Evolutionary conservation across 257 asterid genomes (phyloP), one percentile per base, ranked within the genome.

Genomic region (Catharanthus roseus): DNA sequence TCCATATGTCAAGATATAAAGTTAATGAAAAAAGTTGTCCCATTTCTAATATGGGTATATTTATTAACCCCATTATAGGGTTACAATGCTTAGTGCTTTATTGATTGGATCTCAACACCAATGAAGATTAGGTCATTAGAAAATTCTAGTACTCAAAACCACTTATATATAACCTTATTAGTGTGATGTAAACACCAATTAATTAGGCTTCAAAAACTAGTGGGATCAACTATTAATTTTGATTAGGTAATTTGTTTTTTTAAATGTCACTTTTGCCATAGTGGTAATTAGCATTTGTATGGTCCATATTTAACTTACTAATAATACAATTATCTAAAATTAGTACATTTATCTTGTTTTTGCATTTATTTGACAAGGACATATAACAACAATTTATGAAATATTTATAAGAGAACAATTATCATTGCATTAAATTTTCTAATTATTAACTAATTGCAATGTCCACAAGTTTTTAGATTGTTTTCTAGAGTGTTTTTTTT

Each of bases 81-180:
- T 4, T 29, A 42, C 1, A 24, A 5, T 41, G 38, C 6, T 41
- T 66, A 66, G 70, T 41, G 70, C 55, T 61, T 23, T 66, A 24
- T 66, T 66, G 70, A 66, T 66, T 42, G 70, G 56, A 66, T 42
- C 56, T 66, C 70, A 66, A 41, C 70, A 42, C 24, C n/a, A 41
- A 28, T n/a, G n/a, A n/a, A n/a, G n/a, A 13, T 66, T 66, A 12
- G 56, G 23, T 42, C 24, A 66, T 42, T 23, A 12, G 19, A 1
- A 19, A n/a, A 24, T 11, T 26, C 55, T 62, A 24, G 42, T 65
- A 65, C 12, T 41, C 54, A 12, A 24, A 39, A 41, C 24, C 70
- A 66, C 56, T 66, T 42, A 16, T 24, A 38, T 29, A 16, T 23
- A 65, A 41, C n/a, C n/a, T n/a, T n/a, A n/a, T n/a, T n/a, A n/a